Base-by-base conservation (phyloP, 345 rosid genomes). In the Capsella bursapastoris region DNA sequence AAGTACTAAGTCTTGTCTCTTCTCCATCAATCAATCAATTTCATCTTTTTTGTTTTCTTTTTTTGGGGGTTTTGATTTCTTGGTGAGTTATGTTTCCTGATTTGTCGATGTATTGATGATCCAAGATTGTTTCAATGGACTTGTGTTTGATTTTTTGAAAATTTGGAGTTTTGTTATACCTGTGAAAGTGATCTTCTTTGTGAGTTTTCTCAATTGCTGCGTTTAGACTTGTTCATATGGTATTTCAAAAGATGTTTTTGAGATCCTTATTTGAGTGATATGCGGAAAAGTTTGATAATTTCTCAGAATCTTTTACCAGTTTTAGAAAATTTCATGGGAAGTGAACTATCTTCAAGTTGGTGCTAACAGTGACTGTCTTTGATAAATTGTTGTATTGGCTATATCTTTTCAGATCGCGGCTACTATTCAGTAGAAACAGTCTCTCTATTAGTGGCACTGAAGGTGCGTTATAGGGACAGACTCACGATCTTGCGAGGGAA, bases 351-450 rank as follows among this genome's bases (percentile, higher is more conserved):
- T 22, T 22, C 2, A 22, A 22, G 41, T 49, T 38, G 51, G 75
- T 15, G 40, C 52, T 57, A 47, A 60, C 43, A 50, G 18, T 51
- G 64, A 51, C 35, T 60, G 40, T 34, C 5, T 43, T 34, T 15
- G 57, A 27, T 64, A 65, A 73, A 63, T 75, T 18, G 57, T 60
- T 22, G 41, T 51, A 15, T 57, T 25, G 65, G 51, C 75, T 71
- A 31, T 58, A 29, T 67, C 4, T 62, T n/a, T 87, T 81, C 25
- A 74, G 82, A 79, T 79, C 78, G 82, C 1, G 82, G 82, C 5
- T 79, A 79, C 68, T 79, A 79, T 45, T 79, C 82, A 5, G 82
- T 79, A 13, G 82, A 79, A 61, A 79, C 82, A 37, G 82, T 79
- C 14, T 73, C 82, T 22, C 45, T 79, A 9, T 50, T 79, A 66